Evolutionary conservation across 225 moss, liverwort and hornwort species (phyloP).

Genomic region (Lunularia cruciata): DNA sequence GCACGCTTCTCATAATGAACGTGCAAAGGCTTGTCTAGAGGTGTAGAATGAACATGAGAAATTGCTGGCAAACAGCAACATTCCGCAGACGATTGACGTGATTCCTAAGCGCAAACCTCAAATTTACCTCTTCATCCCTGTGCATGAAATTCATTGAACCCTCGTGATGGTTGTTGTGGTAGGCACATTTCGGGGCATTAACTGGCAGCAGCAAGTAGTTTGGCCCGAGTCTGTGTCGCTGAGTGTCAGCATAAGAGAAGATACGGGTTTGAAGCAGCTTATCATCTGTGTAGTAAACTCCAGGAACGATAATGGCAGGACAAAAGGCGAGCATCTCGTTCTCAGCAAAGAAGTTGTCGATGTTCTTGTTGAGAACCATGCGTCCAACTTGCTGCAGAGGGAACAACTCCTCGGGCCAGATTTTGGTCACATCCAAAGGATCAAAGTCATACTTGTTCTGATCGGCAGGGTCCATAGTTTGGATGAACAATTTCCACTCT

Average conservation of each 20-base stretch:
- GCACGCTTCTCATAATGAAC: not conserved
- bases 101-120: not conserved
- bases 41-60: no score
- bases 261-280: constrained; percentile 57
- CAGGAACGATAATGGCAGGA: constrained; percentile 53
- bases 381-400: constrained; percentile 58
- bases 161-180: constrained; percentile 66
- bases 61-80: no score
- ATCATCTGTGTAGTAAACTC: constrained; percentile 58
- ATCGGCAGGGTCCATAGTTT: constrained; percentile 52
- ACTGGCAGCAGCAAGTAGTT: constrained; percentile 57
- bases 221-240: constrained; percentile 57
- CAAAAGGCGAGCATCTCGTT: constrained; percentile 59
- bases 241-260: constrained; percentile 59
- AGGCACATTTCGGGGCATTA: constrained; percentile 55
- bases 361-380: constrained; percentile 59
- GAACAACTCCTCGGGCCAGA: constrained; percentile 55
- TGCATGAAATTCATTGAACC: constrained; percentile 63
- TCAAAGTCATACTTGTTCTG: constrained; percentile 58
- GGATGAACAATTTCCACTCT: constrained; percentile 49
- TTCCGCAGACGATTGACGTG: not conserved
- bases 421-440: constrained; percentile 56
- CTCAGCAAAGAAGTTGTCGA: constrained; percentile 55
- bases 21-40: no score
- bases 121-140: constrained; percentile 56